Base-by-base conservation (phyloP, 2,329 filamentous ascomycete species). In the Chalaropsis thielavioides region DNA sequence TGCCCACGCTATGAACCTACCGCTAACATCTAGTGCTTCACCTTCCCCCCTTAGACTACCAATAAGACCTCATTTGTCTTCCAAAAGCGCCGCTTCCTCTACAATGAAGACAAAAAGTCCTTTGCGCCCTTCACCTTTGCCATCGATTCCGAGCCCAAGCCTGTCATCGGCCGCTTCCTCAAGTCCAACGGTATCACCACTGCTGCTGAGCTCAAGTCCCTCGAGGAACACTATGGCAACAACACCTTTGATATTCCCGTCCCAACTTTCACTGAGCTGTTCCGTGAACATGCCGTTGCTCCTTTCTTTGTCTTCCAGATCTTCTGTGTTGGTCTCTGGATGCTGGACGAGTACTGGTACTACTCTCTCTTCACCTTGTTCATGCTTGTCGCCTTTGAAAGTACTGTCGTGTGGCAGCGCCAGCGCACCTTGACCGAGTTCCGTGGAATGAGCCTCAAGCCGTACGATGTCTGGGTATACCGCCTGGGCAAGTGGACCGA, bases 311-410 rank as follows among this genome's bases (percentile, higher is more conserved):
- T 99, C 68, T 99, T 99, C 78, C 94, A 99, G 80, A 81, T 99
- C 68, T 99, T 99, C 79, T 99, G 95, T 71, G 94, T 99, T 66
- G 95, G 94, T 17, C 79, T 99, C 68, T 99, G 94, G 94, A 90
- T 97, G 86, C 79, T 99, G 73, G 94, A 99, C 73, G 95, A 99
- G 77, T 99, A 97, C 78, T 99, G 95, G 94, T 99, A 99, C 80
- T 99, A 99, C 78, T 97, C 94, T 68, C 83, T 99, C 22, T 99
- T 99, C 76, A 99, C 95, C 0, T 85, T 99, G 24, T 92, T 97
- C 78, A 99, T 99, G 95, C 84, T 99, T 65, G 90, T 99, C 70
- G 87, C 85, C 67, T 99, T 99, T 71, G 94, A 99, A 79, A 96
- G 92, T 75, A 99, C 94, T 1, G 95, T 99, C 44, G 95, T 99